These are phyloP conservation scores for Cytospora piceae DNA, from an alignment of 2,329 filamentous ascomycete species.

Conservation along the genomic window DNA sequence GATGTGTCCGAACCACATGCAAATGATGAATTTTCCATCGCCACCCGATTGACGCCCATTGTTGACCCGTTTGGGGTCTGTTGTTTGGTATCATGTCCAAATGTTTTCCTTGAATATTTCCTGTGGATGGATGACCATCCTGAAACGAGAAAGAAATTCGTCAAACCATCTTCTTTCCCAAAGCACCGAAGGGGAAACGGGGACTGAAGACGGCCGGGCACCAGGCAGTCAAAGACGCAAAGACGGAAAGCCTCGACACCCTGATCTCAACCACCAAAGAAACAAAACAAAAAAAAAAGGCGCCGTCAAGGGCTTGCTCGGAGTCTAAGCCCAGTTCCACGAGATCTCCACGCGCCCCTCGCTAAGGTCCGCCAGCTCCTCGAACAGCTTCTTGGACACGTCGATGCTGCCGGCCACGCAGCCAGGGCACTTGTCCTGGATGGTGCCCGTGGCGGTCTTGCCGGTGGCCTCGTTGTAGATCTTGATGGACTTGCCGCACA, in stretches of 20 bases:
- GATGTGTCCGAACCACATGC: background rate
- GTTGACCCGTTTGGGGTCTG: background rate
- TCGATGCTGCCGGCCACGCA: slow-evolving; percentile 25
- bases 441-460: slow-evolving; percentile 36
- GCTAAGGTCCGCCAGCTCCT: slow-evolving; percentile 52
- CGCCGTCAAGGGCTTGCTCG: background rate
- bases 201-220: background rate
- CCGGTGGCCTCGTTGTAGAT: slow-evolving; percentile 28
- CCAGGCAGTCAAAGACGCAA: background rate
- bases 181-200: background rate
- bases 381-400: slow-evolving; percentile 38
- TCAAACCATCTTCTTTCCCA: slow-evolving; percentile 5
- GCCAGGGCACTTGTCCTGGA: slow-evolving; percentile 32
- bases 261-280: background rate
- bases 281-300: background rate
- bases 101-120: slow-evolving; percentile 12
- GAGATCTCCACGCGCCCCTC: slow-evolving; percentile 47
- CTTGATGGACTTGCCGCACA: slow-evolving; percentile 63
- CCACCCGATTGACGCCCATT: slow-evolving; percentile 14
- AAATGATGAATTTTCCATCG: background rate
- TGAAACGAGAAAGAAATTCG: slow-evolving; percentile 26
- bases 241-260: slow-evolving; percentile 3
- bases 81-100: slow-evolving; percentile 24
- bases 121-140: background rate
- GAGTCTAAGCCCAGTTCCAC: slow-evolving; percentile 43